Percentiles rank a stretch among this genome's conserved stretches.
phyloP scores from a whole-genome alignment of 768 basidiomycete genomes.

The Lentinula aciculospora region DNA sequence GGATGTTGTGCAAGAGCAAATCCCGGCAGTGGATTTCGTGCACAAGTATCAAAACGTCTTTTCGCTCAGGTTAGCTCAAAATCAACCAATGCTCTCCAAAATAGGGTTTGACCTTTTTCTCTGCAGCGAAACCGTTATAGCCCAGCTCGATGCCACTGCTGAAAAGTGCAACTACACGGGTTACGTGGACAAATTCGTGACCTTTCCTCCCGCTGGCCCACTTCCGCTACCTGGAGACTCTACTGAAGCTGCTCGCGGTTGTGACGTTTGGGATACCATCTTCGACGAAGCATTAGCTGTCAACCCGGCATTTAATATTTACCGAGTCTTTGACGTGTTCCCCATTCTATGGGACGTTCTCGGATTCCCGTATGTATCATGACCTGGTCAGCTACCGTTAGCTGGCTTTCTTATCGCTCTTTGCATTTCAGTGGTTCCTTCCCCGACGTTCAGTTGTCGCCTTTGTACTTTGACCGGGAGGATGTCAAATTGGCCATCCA shows the following conservation, averaged over 20 bases:
- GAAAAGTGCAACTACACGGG: conserved; percentile 55
- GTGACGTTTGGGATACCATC: conserved; percentile 65
- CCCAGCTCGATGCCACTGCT: conserved; percentile 47
- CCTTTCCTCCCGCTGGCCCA: conserved; percentile 55
- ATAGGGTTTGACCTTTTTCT: background rate
- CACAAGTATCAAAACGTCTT: conserved; percentile 69
- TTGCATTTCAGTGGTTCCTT: conserved; percentile 44
- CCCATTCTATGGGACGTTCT: conserved; percentile 77
- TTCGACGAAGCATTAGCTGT: conserved; percentile 53
- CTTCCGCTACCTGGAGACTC: conserved; percentile 67
- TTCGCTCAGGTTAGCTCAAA: conserved; percentile 53
- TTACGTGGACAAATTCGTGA: conserved; percentile 58
- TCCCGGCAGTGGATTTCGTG: conserved; percentile 71
- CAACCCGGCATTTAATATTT: conserved; percentile 76
- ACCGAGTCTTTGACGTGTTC: conserved; percentile 72
- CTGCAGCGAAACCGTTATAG: conserved; percentile 55
- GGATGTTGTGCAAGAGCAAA: conserved; percentile 60
- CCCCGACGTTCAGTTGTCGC: conserved; percentile 43
- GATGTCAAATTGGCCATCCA: conserved; percentile 72
- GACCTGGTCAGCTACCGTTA: background rate
- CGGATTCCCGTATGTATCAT: conserved; percentile 62
- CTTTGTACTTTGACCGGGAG: conserved; percentile 63
- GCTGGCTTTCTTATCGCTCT: background rate
- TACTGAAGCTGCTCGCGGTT: conserved; percentile 38
- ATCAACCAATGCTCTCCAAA: background rate